Evolutionary conservation across 179 eudicot species (phyloP), one percentile per base, ranked within the genome.

Genomic region (Carnegiea gigantea): DNA sequence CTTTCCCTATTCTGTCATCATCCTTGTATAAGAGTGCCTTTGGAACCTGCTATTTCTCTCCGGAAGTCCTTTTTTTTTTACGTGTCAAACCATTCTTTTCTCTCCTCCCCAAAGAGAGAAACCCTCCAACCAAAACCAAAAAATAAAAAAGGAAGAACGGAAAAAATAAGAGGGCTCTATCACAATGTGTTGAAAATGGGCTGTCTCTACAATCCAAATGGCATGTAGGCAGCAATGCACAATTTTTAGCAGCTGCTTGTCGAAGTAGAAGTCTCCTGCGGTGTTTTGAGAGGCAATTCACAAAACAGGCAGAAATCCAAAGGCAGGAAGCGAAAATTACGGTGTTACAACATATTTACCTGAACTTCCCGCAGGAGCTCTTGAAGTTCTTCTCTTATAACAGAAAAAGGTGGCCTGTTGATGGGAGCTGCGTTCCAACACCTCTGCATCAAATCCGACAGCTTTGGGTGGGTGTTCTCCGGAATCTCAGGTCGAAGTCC

Each of bases 401-500:
- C 89, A 18, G 91, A 88, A 76, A 95, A 95, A 12, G 93, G 84
- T 43, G 98, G 98, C 46, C 98, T 88, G 9, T 75, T 83, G 76
- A 46, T 64, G 9, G 98, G 95, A 83, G 73, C 48, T 18, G 84
- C 82, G 75, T 90, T 92, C 98, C 98, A 95, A 83, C 98, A 91
- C 85, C 90, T 91, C 84, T 83, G 89, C 94, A 95, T 95, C 86
- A 95, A 78, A 59, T 90, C 89, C 82, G 86, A 75, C 79, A 93
- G 76, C 87, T 86, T 90, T 2, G 98, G 98, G 86, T 91, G 91
- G 70, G 89, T 82, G 79, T 88, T 82, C 75, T 87, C 85, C 14
- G 98, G 98, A 88, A 92, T 87, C 51, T 91, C 93, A 33, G 98
- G 98, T 54, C 98, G 93, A 28, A 90, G 88, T 6, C 98, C 98